Conservation (phyloP, 2,329 filamentous ascomycete genomes). For the Fusarium euwallaceae region DNA sequence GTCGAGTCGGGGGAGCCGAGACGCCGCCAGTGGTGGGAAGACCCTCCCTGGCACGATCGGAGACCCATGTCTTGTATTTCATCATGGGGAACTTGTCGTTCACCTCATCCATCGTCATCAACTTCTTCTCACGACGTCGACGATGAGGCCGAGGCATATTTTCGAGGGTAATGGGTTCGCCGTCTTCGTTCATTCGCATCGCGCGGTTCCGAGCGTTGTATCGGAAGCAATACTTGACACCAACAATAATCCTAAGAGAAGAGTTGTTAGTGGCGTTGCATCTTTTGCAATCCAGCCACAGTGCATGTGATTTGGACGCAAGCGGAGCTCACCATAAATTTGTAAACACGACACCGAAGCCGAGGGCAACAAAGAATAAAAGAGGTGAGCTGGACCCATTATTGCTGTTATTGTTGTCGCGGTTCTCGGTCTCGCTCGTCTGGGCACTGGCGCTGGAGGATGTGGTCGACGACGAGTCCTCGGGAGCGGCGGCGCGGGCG, state of each 20-base stretch:
- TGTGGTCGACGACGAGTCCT: conserved; percentile 38
- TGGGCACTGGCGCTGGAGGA: conserved; percentile 36
- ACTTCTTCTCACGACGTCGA: conserved; percentile 92
- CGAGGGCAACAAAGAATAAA: conserved; percentile 91
- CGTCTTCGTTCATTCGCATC: conserved; percentile 81
- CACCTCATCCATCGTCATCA: conserved; percentile 99
- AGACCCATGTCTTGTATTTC: conserved; percentile 97
- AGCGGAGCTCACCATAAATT: conserved; percentile 85
- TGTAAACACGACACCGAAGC: conserved; percentile 98
- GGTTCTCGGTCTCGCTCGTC: conserved; percentile 16
- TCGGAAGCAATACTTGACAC: conserved; percentile 98
- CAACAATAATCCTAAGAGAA: conserved; percentile 90
- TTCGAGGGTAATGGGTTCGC: conserved; percentile 89
- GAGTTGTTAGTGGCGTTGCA: conserved; percentile 39
- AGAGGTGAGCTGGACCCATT: conserved; percentile 59
- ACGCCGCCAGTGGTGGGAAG: conserved; percentile 88
- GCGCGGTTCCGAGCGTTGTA: conserved; percentile 95
- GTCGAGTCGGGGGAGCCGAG: conserved; percentile 77
- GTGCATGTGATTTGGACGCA: conserved; percentile 14
- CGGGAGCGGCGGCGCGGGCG: conserved; percentile 37
- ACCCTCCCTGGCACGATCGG: conserved; percentile 84
- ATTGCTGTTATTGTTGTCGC: conserved; percentile 37
- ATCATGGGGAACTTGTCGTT: conserved; percentile 96
- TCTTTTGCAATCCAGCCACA: conserved; percentile 4
- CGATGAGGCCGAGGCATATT: conserved; percentile 88